These are phyloP conservation scores for Hymenoscyphus linearis DNA, from an alignment of 2,329 filamentous ascomycete genomes.

Conservation along the genomic window DNA sequence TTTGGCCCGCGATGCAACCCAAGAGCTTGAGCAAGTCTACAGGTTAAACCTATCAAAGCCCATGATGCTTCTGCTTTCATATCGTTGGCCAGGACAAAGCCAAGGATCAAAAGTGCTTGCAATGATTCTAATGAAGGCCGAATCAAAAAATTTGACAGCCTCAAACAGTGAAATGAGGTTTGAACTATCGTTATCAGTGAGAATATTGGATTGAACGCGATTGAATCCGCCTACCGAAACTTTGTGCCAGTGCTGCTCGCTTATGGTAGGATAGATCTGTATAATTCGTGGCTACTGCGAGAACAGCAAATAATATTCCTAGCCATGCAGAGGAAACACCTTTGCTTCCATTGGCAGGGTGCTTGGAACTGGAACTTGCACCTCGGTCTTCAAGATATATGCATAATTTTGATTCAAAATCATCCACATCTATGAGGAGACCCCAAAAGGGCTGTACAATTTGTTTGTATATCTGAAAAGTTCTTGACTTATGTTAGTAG, in stretches of 20 bases:
- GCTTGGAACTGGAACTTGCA: constrained; percentile 40
- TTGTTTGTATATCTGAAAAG: constrained; percentile 62
- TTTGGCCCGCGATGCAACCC: constrained; percentile 45
- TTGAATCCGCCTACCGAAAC: constrained; percentile 39
- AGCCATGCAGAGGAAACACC: constrained; percentile 58
- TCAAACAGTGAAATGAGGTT: constrained; percentile 56
- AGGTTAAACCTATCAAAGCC: constrained; percentile 59
- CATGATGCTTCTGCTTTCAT: constrained; percentile 67
- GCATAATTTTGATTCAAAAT: constrained; percentile 59
- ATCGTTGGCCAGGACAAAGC: constrained; percentile 60
- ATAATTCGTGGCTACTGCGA: constrained; percentile 62
- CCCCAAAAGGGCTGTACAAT: constrained; percentile 65
- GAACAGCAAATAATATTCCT: constrained; percentile 58
- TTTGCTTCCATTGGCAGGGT: constrained; percentile 24
- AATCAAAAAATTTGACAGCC: constrained; percentile 58
- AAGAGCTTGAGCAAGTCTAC: constrained; percentile 59
- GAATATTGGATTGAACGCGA: not conserved
- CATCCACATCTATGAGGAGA: constrained; percentile 61
- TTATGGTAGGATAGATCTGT: constrained; percentile 54
- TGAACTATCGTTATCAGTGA: constrained; percentile 21
- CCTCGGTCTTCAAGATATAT: constrained; percentile 58
- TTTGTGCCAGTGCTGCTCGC: constrained; percentile 35
- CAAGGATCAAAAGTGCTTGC: constrained; percentile 56
- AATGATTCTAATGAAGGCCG: constrained; percentile 61
- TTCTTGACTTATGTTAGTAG: constrained; percentile 34